Percentiles rank a stretch among this genome's conserved stretches.
phyloP scores from a whole-genome alignment of 23 red algal genomes.

The Gracilariopsis chorda region DNA sequence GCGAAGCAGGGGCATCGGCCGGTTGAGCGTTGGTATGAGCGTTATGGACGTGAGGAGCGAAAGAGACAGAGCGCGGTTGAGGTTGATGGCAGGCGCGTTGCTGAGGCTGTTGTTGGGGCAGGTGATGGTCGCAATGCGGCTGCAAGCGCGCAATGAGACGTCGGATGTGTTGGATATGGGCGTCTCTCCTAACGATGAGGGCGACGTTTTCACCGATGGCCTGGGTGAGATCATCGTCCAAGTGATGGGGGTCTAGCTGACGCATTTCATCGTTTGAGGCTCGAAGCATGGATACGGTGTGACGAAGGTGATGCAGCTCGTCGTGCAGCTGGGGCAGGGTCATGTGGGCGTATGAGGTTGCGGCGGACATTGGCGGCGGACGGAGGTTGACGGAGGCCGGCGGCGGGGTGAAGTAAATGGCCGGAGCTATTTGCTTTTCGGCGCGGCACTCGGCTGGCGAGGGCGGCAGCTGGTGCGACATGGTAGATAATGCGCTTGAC shows the following conservation, averaged over 20 bases:
- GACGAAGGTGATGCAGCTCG: background rate
- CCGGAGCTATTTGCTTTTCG: slow-evolving; percentile 23
- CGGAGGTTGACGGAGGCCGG: background rate
- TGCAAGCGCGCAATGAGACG: background rate
- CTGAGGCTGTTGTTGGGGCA: background rate
- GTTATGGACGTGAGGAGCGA: no score
- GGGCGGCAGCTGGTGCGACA: no score
- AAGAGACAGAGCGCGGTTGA: background rate
- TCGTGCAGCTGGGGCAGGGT: slow-evolving; percentile 18
- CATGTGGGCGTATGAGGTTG: slow-evolving; percentile 1
- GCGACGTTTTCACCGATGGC: slow-evolving; percentile 53
- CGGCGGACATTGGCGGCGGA: background rate
- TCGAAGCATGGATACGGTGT: slow-evolving; percentile 27
- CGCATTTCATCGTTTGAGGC: slow-evolving; percentile 42
- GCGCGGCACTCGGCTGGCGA: background rate
- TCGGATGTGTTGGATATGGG: background rate
- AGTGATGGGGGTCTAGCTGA: slow-evolving; percentile 20
- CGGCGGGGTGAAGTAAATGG: slow-evolving; percentile 56
- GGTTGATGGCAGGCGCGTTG: no score
- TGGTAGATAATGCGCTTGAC: background rate
- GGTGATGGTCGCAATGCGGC: background rate
- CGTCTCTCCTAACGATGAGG: slow-evolving; percentile 21
- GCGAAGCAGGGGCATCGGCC: background rate
- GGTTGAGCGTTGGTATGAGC: background rate
- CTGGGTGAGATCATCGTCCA: slow-evolving; percentile 30